Evolutionary conservation across 345 rosid species (phyloP).

Genomic region (Eucalyptus curtisii): DNA sequence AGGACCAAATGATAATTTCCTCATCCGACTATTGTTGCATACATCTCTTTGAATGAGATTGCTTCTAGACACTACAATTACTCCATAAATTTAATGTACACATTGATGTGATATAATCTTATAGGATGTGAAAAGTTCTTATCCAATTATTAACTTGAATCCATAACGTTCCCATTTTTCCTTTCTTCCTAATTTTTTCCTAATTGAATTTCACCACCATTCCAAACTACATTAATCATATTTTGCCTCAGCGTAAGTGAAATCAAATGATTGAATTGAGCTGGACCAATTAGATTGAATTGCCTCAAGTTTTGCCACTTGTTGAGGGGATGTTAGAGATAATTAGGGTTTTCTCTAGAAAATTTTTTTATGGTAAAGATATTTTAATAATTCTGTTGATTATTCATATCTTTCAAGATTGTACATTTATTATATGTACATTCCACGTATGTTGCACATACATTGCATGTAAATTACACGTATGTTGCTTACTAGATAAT

Average conservation of each 20-base stretch:
- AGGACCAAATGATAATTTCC: not conserved
- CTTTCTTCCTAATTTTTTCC: not conserved
- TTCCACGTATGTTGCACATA: not conserved
- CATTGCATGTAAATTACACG: not conserved
- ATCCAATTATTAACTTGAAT: not conserved
- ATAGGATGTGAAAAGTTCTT: not conserved
- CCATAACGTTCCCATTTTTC: not conserved
- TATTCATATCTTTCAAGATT: no score
- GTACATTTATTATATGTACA: no score
- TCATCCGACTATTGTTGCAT: not conserved
- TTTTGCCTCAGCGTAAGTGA: not conserved
- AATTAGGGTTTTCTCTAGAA: not conserved
- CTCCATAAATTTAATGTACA: not conserved
- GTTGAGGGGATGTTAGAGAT: not conserved
- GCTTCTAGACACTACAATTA: not conserved
- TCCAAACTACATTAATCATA: not conserved
- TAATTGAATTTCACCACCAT: not conserved
- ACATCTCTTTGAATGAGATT: not conserved
- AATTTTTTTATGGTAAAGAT: not conserved
- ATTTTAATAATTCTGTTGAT: no score
- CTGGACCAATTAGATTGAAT: not conserved
- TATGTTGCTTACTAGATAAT: no score
- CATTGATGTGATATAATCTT: no score
- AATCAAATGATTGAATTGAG: no score
- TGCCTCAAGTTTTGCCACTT: not conserved